Evolutionary conservation across 177 flowering plant species (phyloP).

Genomic region (Vitis hybrid): DNA sequence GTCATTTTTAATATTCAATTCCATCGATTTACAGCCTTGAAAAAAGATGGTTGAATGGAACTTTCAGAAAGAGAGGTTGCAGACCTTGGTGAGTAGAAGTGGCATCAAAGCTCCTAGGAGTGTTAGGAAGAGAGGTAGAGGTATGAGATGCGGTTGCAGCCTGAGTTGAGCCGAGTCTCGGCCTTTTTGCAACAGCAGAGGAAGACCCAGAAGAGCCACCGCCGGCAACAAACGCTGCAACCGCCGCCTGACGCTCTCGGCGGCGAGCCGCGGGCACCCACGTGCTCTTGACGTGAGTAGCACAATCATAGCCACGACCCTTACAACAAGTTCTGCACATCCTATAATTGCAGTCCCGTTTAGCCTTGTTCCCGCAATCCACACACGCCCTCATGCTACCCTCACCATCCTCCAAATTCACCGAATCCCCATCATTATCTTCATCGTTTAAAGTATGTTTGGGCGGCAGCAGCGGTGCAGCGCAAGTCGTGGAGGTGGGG

Average conservation of each 20-base stretch:
- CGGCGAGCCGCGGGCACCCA: conserved; percentile 45
- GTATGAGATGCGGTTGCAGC: conserved; percentile 4
- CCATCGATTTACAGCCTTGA: no score
- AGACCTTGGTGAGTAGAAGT: conserved; percentile 22
- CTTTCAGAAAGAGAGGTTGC: conserved; percentile 3
- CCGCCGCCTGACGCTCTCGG: conserved; percentile 19
- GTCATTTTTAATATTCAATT: no score
- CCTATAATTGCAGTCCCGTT: conserved; percentile 33
- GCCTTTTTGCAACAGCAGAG: conserved; percentile 20
- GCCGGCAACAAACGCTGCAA: conserved; percentile 1
- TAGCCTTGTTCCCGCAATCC: conserved; percentile 52
- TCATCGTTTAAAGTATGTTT: no score
- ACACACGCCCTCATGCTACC: conserved; percentile 11
- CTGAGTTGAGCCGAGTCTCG: conserved; percentile 2
- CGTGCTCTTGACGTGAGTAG: conserved; percentile 49
- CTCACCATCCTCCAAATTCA: not conserved
- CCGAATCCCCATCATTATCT: no score
- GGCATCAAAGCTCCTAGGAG: conserved; percentile 14
- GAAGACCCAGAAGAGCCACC: conserved; percentile 21
- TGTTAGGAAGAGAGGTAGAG: conserved; percentile 4
- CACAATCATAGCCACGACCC: conserved; percentile 35
- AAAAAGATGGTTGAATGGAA: no score
- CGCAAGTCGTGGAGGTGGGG: not conserved
- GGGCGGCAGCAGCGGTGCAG: not conserved
- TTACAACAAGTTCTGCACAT: conserved; percentile 53